Evolutionary conservation across 495 filamentous ascomycete species (phyloP), one percentile per base, ranked within the genome.

Genomic region (Xylaria venustula): DNA sequence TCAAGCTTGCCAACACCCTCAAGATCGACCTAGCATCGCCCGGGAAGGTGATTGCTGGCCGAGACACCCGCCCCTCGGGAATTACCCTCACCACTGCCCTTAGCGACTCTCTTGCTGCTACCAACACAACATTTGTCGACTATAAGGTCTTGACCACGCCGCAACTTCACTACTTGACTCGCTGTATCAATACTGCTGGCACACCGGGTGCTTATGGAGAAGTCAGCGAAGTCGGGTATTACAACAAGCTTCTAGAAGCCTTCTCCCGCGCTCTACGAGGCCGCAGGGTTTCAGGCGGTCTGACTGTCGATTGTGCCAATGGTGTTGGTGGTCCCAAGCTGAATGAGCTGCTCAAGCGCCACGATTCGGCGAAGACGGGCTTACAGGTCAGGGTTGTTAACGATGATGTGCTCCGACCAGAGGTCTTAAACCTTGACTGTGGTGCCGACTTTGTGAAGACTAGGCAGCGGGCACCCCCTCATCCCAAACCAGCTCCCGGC

Each of bases 371-470:
- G 62, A 81, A 87, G 68, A 83, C 88, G 64, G 79, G 80, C 22
- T 67, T 97, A 30, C 86, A 96, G 46, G 88, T 96, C 71, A 91
- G 88, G 71, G 84, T 98, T 26, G 82, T 93, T 70, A 97, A 98
- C 66, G 92, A 97, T 72, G 87, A 94, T 72, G 88, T 97, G 30
- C 84, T 93, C 59, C 87, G 90, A 54, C 90, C 93, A 30, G 91
- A 97, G 64, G 83, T 85, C 50, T 78, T 98, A 64, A 98, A 98
- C 73, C 83, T 89, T 28, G 89, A 96, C 68, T 97, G 91, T 67
- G 94, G 94, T 74, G 94, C 94, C 72, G 94, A 98, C 71, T 97
- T 87, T 61, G 95, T 98, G 61, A 98, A 98, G 75, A 98, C 94
- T 12, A 90, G 91, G 73, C 95, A 98, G 77, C 87, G 92, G 50